Evolutionary conservation across 306 rosid species (phyloP).

Genomic region (Cucumis melo): DNA sequence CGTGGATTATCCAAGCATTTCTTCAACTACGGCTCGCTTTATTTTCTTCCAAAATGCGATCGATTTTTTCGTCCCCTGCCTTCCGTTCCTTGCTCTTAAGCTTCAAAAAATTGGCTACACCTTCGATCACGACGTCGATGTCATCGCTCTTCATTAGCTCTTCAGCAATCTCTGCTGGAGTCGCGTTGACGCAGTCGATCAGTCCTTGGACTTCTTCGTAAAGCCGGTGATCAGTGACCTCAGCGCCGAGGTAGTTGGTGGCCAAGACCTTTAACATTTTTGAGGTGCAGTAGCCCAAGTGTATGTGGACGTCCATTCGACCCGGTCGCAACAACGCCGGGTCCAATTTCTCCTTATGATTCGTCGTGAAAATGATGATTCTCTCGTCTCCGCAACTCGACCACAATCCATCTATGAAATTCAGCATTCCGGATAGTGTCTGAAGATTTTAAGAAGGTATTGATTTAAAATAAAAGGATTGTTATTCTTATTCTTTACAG

Average conservation of each 20-base stretch:
- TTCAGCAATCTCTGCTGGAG: constrained; percentile 45
- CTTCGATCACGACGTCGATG: constrained; percentile 12
- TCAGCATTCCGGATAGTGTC: background rate
- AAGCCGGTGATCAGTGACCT: constrained; percentile 7
- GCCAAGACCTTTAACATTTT: constrained; percentile 30
- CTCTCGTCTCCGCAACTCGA: constrained; percentile 51
- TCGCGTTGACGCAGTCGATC: constrained; percentile 18
- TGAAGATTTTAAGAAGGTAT: too few relatives aligned
- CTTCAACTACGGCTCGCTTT: background rate
- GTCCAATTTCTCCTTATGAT: constrained; percentile 37
- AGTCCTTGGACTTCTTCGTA: constrained; percentile 17
- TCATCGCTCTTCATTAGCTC: constrained; percentile 43
- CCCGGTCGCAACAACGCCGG: constrained; percentile 43
- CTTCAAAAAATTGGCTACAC: constrained; percentile 18
- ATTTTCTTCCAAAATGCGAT: background rate
- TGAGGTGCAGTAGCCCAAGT: constrained; percentile 29
- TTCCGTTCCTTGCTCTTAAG: background rate
- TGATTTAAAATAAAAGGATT: too few relatives aligned
- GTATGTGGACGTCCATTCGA: constrained; percentile 55
- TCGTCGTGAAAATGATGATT: constrained; percentile 44
- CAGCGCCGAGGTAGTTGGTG: constrained; percentile 31
- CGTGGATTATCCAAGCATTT: too few relatives aligned
- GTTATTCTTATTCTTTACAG: too few relatives aligned
- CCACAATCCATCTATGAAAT: constrained; percentile 36
- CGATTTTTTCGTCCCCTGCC: background rate